phyloP scores from a whole-genome alignment of 2,329 filamentous ascomycete genomes.

The Trichoderma harzianum region DNA sequence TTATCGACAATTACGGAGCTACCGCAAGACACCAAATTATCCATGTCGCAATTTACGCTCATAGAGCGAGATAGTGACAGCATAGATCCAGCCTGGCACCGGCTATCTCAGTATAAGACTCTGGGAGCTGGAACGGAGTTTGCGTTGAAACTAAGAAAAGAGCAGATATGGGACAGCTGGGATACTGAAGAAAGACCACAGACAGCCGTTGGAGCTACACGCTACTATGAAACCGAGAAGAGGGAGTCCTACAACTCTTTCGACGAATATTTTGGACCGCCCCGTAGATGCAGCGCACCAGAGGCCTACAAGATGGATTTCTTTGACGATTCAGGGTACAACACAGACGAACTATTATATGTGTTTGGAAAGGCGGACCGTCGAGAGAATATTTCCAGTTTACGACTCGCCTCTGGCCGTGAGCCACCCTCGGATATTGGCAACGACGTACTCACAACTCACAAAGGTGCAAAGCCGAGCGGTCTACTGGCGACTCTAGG shows the following conservation, averaged over 20 bases:
- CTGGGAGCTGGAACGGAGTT: slow-evolving; percentile 24
- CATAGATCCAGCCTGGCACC: not conserved
- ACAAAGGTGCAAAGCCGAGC: not conserved
- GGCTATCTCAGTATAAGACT: slow-evolving; percentile 22
- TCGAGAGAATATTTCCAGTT: slow-evolving; percentile 30
- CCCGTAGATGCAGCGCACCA: not conserved
- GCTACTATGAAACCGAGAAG: slow-evolving; percentile 4
- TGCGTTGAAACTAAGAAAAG: slow-evolving; percentile 22
- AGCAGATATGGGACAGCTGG: slow-evolving; percentile 23
- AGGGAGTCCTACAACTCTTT: slow-evolving; percentile 9
- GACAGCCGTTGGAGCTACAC: not conserved
- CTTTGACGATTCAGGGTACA: not conserved
- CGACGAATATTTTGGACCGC: slow-evolving; percentile 7
- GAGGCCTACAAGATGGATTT: not conserved
- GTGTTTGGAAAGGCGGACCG: slow-evolving; percentile 26
- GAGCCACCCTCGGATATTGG: slow-evolving; percentile 15
- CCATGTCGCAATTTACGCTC: not conserved
- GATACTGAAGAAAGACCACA: not conserved
- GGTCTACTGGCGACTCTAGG: slow-evolving; percentile 29
- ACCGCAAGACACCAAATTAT: not conserved
- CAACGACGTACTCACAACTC: not conserved
- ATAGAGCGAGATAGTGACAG: not conserved
- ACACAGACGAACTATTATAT: slow-evolving; percentile 20
- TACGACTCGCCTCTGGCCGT: slow-evolving; percentile 17
- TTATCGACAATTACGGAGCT: not conserved